Evolutionary conservation across 345 rosid species (phyloP).

Genomic region (sweet orange (Citrus sinensis)): DNA sequence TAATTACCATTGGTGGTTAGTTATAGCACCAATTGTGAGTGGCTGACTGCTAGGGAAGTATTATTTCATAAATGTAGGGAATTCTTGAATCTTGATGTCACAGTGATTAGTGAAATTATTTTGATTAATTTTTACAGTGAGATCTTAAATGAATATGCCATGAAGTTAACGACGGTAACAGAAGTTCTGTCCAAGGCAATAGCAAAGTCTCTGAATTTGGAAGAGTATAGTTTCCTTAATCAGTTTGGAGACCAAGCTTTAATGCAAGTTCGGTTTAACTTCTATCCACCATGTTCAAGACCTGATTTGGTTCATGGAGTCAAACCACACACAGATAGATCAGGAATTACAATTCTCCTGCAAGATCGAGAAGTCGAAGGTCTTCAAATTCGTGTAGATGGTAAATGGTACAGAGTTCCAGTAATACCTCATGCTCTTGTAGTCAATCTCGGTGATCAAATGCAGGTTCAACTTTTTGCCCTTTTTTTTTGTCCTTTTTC

Average conservation of each 20-base stretch:
- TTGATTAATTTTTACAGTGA: constrained; percentile 22
- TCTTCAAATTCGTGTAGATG: constrained; percentile 36
- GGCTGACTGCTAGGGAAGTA: neutral
- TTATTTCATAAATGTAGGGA: neutral
- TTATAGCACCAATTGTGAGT: neutral
- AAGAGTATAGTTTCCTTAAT: constrained; percentile 36
- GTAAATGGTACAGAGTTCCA: constrained; percentile 42
- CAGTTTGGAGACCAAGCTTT: constrained; percentile 34
- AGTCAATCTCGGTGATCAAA: constrained; percentile 51
- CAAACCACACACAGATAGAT: constrained; percentile 53
- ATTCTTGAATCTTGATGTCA: neutral
- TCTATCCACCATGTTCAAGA: constrained; percentile 48
- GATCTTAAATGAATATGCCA: constrained; percentile 28
- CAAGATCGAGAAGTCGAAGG: constrained; percentile 47
- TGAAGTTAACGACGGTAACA: constrained; percentile 25
- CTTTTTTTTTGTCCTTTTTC: neutral
- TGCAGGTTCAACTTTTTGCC: constrained; percentile 29
- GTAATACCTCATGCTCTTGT: constrained; percentile 43
- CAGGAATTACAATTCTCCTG: constrained; percentile 45
- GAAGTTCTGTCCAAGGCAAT: constrained; percentile 40
- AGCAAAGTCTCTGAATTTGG: constrained; percentile 36
- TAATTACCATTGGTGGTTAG: neutral
- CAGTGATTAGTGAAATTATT: neutral
- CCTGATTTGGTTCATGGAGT: constrained; percentile 49
- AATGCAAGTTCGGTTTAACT: constrained; percentile 45